Base-by-base conservation (phyloP, 371 early-diverging fungal species). In the Mycotypha africana region DNA sequence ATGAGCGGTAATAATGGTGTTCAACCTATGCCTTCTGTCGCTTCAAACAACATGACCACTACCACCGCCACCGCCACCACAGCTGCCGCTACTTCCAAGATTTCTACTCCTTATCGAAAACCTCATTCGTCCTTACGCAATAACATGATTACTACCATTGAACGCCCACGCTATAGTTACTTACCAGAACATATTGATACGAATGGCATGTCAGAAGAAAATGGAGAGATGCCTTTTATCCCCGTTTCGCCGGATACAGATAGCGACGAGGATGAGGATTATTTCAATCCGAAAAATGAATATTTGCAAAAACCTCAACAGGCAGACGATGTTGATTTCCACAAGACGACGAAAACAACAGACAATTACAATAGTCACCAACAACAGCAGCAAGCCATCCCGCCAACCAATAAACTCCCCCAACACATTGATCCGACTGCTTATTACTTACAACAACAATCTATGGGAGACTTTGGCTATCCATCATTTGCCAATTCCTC, bases 211-310 rank as follows among this genome's bases (percentile, higher is more conserved):
- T n/a, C n/a, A n/a, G 12, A 30, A 41, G 37, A 38, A 31, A 46
- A 53, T 25, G 60, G 55, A 2, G 59, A 46, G 28, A 30, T 50
- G 26, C 56, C 56, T 15, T 60, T 60, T 51, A 45, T 60, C 37
- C 60, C 60, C 10, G 60, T 60, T 15, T 60, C 60, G 32, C 60
- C 60, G 37, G 60, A 60, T 30, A 50, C 60, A 3, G 42, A 42
- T 28, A 54, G 55, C 19, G 60, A 60, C 48, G 60, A 60, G 34
- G 56, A 49, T 14, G 17, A 42, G 8, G 45, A 50, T 25, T 56
- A 46, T 20, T 17, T 16, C 2, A 42, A 42, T 20, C 9, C 14
- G 16, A 28, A 6, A 8, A 28, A 6, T 12, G 30, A 28, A 28
- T 12, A 28, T 8, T 8, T 8, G 12, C 30, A 28, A 12, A 6